These are phyloP conservation scores for Magnusiomyces tetraspermus DNA, from an alignment of 1,139 yeast species.

Conservation along the genomic window DNA sequence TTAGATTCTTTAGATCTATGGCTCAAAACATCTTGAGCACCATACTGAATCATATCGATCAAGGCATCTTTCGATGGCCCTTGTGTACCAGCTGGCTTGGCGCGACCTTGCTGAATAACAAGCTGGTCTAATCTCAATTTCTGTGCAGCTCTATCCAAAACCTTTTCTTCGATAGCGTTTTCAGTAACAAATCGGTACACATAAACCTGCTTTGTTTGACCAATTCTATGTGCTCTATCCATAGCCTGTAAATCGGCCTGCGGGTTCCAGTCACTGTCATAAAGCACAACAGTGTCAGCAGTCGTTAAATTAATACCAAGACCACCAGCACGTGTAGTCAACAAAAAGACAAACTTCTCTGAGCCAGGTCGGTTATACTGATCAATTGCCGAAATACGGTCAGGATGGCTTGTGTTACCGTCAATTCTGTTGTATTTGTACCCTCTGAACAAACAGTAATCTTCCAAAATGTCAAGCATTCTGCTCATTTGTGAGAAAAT, in stretches of 20 bases:
- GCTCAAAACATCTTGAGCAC: slow-evolving; percentile 77
- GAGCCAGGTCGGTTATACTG: slow-evolving; percentile 79
- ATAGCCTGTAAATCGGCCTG: slow-evolving; percentile 98
- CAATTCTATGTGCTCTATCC: slow-evolving; percentile 98
- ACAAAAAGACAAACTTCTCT: slow-evolving; percentile 70
- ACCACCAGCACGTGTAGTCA: slow-evolving; percentile 99
- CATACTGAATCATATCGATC: slow-evolving; percentile 92
- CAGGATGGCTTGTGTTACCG: slow-evolving; percentile 91
- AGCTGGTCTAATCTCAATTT: slow-evolving; percentile 85
- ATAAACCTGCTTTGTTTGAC: slow-evolving; percentile 91
- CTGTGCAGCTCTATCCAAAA: slow-evolving; percentile 91
- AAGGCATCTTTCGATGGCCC: slow-evolving; percentile 69
- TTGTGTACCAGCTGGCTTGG: slow-evolving; percentile 39
- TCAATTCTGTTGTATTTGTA: slow-evolving; percentile 88
- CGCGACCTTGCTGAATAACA: slow-evolving; percentile 90
- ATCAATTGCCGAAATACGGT: slow-evolving; percentile 84
- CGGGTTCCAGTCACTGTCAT: slow-evolving; percentile 98
- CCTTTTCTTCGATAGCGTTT: slow-evolving; percentile 93
- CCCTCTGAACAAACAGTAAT: slow-evolving; percentile 76
- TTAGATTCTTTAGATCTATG: slow-evolving; percentile 26
- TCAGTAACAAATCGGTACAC: slow-evolving; percentile 91
- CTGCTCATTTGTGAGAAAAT: slow-evolving; percentile 95
- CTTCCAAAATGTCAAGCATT: slow-evolving; percentile 82
- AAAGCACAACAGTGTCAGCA: slow-evolving; percentile 83
- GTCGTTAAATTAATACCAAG: slow-evolving; percentile 88